Base-by-base conservation (phyloP, 1,284 basidiomycete species). In the Fomes fomentarius region DNA sequence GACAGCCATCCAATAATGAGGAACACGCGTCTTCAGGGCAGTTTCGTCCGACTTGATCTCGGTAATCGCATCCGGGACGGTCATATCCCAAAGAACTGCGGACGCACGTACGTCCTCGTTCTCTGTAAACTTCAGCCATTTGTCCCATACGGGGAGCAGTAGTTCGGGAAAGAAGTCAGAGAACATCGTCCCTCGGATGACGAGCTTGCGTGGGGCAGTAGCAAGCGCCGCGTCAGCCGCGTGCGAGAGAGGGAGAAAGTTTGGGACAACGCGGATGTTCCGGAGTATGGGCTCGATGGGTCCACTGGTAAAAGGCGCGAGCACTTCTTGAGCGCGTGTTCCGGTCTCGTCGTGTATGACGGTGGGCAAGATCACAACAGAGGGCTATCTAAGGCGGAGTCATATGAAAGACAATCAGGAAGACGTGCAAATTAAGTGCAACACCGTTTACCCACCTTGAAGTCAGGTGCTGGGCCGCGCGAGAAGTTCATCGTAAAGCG, bases 321-420 rank as follows among this genome's bases (percentile, higher is more conserved):
- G 59, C 34, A 73, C 56, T 2, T 54, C 42, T 26, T 66, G 63
- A 21, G 71, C 71, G 7, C 65, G 66, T 4, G 49, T 35, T 21
- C 62, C 61, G n/a, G 68, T 68, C 0, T 62, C 54, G 34, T 67
- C 62, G 52, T 65, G 66, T 0, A 58, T 50, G 6, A 69, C 62
- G 35, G 60, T 65, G 2, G 71, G 59, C 2, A 66, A 43, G 28
- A 66, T 25, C 7, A 60, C 45, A 15, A 68, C 54, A 4, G 54
- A 57, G 2, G 69, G 69, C 69, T 69, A 37, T 1, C 7, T 24
- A n/a, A n/a, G n/a, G n/a, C n/a, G n/a, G n/a, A n/a, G n/a, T n/a
- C n/a, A n/a, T n/a, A n/a, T n/a, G n/a, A n/a, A n/a, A n/a, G n/a
- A n/a, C n/a, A n/a, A n/a, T n/a, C n/a, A n/a, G n/a, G n/a, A n/a